These are phyloP conservation scores for Thalassiosira livingstoniorum DNA, from an alignment of 352 stramenopile genomes.

Conservation along the genomic window DNA sequence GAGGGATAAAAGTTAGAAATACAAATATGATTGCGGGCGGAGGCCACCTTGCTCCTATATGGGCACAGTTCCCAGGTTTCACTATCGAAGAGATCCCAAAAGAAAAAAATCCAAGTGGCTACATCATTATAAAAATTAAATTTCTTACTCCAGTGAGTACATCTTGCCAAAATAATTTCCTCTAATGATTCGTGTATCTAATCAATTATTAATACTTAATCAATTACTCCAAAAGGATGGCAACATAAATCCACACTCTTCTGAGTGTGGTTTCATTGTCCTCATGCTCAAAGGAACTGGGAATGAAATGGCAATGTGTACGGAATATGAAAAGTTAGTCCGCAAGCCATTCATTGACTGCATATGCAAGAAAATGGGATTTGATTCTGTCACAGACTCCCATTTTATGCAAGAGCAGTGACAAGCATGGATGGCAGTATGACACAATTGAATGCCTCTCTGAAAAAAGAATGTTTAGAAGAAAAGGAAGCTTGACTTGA, in stretches of 20 bases:
- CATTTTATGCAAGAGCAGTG: not conserved
- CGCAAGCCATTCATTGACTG: not conserved
- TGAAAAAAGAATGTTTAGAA: not conserved
- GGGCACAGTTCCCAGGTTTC: conserved; percentile 4
- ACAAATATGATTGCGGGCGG: no score
- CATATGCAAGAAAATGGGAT: not conserved
- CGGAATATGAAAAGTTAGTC: conserved; percentile 1
- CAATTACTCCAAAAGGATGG: no score
- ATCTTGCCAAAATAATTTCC: no score
- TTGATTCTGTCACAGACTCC: not conserved
- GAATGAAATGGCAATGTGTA: conserved; percentile 18
- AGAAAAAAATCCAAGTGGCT: not conserved
- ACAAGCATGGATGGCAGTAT: conserved; percentile 7
- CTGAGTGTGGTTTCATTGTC: conserved; percentile 6
- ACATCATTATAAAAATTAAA: conserved; percentile 13
- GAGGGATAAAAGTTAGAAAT: conserved; percentile 22
- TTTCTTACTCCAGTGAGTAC: not conserved
- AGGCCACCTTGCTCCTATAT: conserved; percentile 5
- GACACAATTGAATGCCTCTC: conserved; percentile 9
- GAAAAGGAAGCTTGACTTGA: not conserved
- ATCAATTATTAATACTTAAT: no score
- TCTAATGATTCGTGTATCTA: no score
- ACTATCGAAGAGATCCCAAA: conserved; percentile 18
- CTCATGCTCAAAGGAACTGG: not conserved
- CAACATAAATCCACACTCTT: conserved; percentile 15